Evolutionary conservation across 2,329 filamentous ascomycete genomes (phyloP).

Genomic region (Aureobasidium lini): DNA sequence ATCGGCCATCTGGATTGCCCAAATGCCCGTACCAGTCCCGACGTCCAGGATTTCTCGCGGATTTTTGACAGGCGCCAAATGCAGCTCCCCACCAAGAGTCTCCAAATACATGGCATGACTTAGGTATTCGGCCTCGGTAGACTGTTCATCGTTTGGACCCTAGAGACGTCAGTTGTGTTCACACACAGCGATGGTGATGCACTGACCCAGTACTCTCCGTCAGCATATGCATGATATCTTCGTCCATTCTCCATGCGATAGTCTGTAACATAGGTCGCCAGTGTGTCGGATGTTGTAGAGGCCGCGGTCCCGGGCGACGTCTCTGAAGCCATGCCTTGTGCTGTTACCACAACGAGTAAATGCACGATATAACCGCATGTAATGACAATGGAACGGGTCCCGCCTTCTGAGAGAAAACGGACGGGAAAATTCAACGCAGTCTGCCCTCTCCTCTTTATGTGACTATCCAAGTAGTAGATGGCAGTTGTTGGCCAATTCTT

Average conservation of each 20-base stretch:
- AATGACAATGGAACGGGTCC: background rate
- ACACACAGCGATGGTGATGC: constrained; percentile 13
- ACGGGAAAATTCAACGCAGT: background rate
- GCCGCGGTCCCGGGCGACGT: background rate
- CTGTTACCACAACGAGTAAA: background rate
- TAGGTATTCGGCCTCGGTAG: constrained; percentile 38
- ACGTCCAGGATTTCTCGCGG: constrained; percentile 35
- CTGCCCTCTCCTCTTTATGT: background rate
- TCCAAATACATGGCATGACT: constrained; percentile 35
- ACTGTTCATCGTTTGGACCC: constrained; percentile 37
- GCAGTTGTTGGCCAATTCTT: constrained; percentile 9
- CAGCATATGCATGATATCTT: constrained; percentile 29
- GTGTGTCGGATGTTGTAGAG: constrained; percentile 10
- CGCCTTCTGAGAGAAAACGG: background rate
- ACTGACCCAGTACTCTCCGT: constrained; percentile 22
- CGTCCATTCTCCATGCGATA: constrained; percentile 29
- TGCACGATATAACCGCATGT: background rate
- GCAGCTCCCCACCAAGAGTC: constrained; percentile 25
- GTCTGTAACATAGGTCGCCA: constrained; percentile 15
- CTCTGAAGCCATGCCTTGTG: background rate
- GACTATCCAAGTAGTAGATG: background rate
- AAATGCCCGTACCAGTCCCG: constrained; percentile 43
- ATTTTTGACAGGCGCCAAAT: constrained; percentile 23
- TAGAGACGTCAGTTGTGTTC: background rate
- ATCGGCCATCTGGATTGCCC: constrained; percentile 29